These are phyloP conservation scores for Cladosporium sp. DNA, from an alignment of 2,329 filamentous ascomycete species.

Conservation along the genomic window DNA sequence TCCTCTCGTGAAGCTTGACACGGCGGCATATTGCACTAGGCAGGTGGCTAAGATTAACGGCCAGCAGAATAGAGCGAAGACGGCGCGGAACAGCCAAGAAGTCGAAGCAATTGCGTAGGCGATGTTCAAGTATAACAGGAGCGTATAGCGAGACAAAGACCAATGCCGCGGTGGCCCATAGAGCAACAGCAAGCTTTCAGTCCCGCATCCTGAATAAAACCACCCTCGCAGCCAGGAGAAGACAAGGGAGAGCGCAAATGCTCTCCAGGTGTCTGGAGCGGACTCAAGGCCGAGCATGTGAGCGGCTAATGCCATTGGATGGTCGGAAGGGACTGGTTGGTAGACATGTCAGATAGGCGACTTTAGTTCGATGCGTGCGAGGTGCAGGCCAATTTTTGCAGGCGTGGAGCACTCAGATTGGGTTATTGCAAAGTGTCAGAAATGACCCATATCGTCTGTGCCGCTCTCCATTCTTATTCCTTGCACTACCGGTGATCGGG, in stretches of 20 bases:
- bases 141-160: slow-evolving; percentile 33
- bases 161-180: slow-evolving; percentile 21
- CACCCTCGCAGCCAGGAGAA: slow-evolving; percentile 23
- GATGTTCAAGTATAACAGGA: slow-evolving; percentile 45
- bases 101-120: slow-evolving; percentile 1
- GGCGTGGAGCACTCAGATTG: no score
- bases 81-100: slow-evolving; percentile 44
- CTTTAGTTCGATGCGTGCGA: no score
- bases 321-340: no score
- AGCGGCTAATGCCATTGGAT: no score
- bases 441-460: no score
- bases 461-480: no score
- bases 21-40: slow-evolving; percentile 44
- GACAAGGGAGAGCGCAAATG: neutral
- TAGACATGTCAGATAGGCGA: no score
- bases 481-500: no score
- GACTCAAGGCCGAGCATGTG: no score
- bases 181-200: slow-evolving; percentile 24
- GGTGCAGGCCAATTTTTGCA: no score
- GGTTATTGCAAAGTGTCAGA: no score
- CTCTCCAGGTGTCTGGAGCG: neutral
- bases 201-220: slow-evolving; percentile 25
- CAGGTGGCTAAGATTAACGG: slow-evolving; percentile 40
- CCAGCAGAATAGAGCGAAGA: slow-evolving; percentile 42
- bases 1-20: slow-evolving; percentile 36